Evolutionary conservation across 306 rosid genomes (phyloP), one percentile per base, ranked within the genome.

Genomic region (Astragalus glycyphyllos): DNA sequence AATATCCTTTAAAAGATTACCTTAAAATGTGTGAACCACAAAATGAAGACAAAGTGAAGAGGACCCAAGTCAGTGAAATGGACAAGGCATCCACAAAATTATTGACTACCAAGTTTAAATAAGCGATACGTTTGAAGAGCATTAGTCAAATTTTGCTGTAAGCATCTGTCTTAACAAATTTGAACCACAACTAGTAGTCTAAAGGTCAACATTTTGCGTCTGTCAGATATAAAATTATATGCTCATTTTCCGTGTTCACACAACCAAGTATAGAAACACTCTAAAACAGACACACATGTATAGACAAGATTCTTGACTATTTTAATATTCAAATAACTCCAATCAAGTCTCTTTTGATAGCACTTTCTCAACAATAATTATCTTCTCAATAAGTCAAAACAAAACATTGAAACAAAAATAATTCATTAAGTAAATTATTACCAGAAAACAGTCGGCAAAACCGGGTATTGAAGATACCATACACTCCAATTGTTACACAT

Each of bases 71-170:
- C 34, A 35, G 46, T 14, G 29, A 34, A 6, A 9, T 3, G 13
- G 5, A 57, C 12, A 57, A 31, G 41, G 32, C 42, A 3, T 56
- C 16, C 16, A 57, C 37, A 16, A 40, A 3, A 50, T 29, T 50
- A 15, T 72, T 78, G 17, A 20, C 69, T 72, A 47, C 29, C 58
- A 41, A 73, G 34, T 49, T 50, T 66, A 70, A 58, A 65, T 15
- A 14, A 14, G 4, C 6, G 47, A 31, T 57, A 14, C 47, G 31
- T 66, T 40, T 49, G 12, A 47, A 40, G 62, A 44, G 62, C n/a
- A 51, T 0, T 20, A 73, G 74, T 73, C 75, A 73, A 79, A 42
- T 49, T 71, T 42, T 16, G 64, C 58, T 9, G 51, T 42, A 69
- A 69, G 51, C 65, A 17, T 11, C 6, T 44, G 54, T 12, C 31